Conservation (phyloP, 176 grass and related monocot genomes). For the Carex myosuroides region DNA sequence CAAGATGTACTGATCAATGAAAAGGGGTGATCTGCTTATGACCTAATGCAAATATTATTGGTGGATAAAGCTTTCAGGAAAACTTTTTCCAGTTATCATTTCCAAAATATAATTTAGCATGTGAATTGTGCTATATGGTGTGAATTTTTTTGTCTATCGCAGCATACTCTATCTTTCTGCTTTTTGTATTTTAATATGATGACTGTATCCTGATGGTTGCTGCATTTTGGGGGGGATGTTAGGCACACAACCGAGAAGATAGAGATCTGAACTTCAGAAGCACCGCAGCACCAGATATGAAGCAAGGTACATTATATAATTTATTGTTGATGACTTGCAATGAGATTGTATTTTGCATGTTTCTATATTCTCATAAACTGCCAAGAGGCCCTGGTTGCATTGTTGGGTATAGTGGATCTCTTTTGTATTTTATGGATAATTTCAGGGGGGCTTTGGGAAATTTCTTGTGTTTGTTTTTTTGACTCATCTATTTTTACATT, state of each 20-base stretch:
- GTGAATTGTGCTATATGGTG: neutral
- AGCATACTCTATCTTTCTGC: neutral
- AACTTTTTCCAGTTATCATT: neutral
- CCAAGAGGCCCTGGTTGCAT: neutral
- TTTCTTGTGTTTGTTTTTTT: neutral
- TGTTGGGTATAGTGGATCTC: neutral
- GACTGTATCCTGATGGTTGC: neutral
- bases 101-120: neutral
- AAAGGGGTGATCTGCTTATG: slow-evolving; percentile 2
- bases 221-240: neutral
- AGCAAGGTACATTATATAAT: neutral
- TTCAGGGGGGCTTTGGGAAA: neutral
- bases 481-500: neutral
- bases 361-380: neutral
- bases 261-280: neutral
- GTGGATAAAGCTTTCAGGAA: neutral
- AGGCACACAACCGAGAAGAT: neutral
- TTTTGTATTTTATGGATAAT: neutral
- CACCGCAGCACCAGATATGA: neutral
- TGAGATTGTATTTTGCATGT: neutral
- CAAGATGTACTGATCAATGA: neutral
- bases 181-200: too few species aligned
- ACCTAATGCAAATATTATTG: neutral
- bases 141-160: neutral
- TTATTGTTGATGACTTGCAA: neutral